phyloP scores from a whole-genome alignment of 1,139 yeast species.

The Sugiyamaella sp. region DNA sequence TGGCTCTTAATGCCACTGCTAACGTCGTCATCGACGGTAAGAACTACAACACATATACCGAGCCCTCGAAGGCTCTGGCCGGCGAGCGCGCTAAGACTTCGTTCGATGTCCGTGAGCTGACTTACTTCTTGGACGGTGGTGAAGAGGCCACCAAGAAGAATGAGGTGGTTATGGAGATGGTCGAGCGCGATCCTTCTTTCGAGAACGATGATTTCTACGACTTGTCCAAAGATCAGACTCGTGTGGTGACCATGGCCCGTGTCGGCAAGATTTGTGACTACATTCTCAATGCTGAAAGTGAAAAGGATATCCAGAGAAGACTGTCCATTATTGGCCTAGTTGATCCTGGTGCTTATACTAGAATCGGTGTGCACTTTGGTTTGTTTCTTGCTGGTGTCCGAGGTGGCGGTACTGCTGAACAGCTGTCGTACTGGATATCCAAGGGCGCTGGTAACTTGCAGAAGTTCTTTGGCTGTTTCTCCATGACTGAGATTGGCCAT shows the following conservation, averaged over 20 bases:
- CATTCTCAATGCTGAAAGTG: slow-evolving; percentile 52
- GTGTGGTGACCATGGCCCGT: slow-evolving; percentile 57
- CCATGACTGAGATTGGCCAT: slow-evolving; percentile 93
- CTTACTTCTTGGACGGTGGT: slow-evolving; percentile 59
- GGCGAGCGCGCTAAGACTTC: slow-evolving; percentile 54
- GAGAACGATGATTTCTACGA: slow-evolving; percentile 57
- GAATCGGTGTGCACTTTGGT: slow-evolving; percentile 73
- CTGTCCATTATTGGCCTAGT: slow-evolving; percentile 48
- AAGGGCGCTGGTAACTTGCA: slow-evolving; percentile 68
- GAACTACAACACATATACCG: slow-evolving; percentile 41
- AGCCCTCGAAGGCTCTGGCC: slow-evolving; percentile 45
- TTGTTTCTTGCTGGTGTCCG: slow-evolving; percentile 68
- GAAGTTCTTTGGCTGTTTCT: slow-evolving; percentile 85
- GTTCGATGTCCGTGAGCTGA: slow-evolving; percentile 53
- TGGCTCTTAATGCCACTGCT: slow-evolving; percentile 31
- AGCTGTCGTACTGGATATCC: slow-evolving; percentile 68
- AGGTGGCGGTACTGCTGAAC: slow-evolving; percentile 70
- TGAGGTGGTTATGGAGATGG: slow-evolving; percentile 50
- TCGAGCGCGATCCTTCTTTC: slow-evolving; percentile 61
- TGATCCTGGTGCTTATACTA: slow-evolving; percentile 67
- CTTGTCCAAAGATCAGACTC: slow-evolving; percentile 50
- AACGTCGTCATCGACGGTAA: slow-evolving; percentile 38
- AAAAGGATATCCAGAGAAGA: slow-evolving; percentile 44
- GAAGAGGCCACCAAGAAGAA: slow-evolving; percentile 50
- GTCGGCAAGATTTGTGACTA: slow-evolving; percentile 52